phyloP scores from a whole-genome alignment of 2,329 filamentous ascomycete genomes.

The Fusarium hainanense region DNA sequence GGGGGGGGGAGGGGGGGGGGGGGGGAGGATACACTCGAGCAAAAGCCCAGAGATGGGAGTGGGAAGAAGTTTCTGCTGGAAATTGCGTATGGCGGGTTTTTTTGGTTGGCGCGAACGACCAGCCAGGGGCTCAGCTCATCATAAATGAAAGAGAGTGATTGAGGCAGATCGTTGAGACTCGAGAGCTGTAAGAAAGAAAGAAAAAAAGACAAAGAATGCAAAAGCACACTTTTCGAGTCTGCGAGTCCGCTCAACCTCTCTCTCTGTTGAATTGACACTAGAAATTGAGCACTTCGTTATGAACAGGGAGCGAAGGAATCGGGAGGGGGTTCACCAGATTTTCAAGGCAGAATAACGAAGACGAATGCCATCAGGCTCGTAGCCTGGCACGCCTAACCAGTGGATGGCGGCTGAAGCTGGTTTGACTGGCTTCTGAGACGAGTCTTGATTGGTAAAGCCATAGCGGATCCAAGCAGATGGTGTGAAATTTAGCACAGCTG shows the following conservation, averaged over 20 bases:
- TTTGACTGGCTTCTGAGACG: constrained; percentile 3
- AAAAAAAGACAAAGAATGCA: constrained; percentile 20
- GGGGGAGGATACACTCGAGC: constrained; percentile 18
- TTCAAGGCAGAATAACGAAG: constrained; percentile 46
- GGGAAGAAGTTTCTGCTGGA: constrained; percentile 35
- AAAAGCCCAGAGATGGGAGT: constrained; percentile 25
- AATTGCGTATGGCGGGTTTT: constrained; percentile 44
- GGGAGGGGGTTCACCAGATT: constrained; percentile 47
- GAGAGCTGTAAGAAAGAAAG: constrained; percentile 16
- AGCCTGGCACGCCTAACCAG: constrained; percentile 25
- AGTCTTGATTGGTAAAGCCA: constrained; percentile 5
- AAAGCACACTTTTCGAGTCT: constrained; percentile 32
- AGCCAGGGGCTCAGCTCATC: constrained; percentile 35
- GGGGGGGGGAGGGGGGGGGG: too few species aligned
- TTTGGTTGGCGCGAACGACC: constrained; percentile 35
- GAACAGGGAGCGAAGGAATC: constrained; percentile 45
- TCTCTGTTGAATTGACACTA: constrained; percentile 38
- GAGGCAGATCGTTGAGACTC: constrained; percentile 27
- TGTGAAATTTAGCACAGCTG: constrained; percentile 40
- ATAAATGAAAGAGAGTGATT: not conserved
- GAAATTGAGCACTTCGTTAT: constrained; percentile 40
- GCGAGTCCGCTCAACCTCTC: constrained; percentile 22
- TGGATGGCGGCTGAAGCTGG: constrained; percentile 7
- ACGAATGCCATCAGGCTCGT: constrained; percentile 41
- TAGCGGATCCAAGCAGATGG: constrained; percentile 15